Percentiles rank a stretch among this genome's conserved stretches.
Conservation (phyloP, 495 filamentous ascomycete genomes). For the Penicillium steckii region DNA sequence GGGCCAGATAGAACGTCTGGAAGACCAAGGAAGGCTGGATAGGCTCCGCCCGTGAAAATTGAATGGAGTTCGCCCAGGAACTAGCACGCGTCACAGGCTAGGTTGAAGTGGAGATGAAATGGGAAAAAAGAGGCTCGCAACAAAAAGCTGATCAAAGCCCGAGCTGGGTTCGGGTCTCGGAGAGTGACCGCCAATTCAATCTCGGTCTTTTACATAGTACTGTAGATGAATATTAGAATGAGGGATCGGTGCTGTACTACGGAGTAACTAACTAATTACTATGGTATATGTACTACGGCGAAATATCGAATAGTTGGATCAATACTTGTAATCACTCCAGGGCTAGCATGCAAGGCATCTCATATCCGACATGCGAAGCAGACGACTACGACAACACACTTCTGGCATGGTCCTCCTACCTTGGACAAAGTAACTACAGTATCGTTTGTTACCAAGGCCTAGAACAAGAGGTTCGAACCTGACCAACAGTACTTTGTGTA, state of each 20-base stretch:
- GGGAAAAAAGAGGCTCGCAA: conserved; percentile 14
- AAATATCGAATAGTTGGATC: neutral
- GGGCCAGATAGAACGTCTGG: conserved; percentile 24
- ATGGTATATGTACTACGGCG: too few species aligned
- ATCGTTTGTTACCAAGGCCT: neutral
- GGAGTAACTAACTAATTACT: too few species aligned
- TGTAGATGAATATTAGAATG: neutral
- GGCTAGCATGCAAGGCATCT: neutral
- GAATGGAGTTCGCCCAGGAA: conserved; percentile 8
- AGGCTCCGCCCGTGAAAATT: conserved; percentile 10
- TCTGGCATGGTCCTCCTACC: neutral
- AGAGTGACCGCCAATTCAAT: conserved; percentile 15
- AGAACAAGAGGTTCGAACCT: neutral
- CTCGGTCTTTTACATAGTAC: neutral
- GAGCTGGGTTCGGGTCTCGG: conserved; percentile 18
- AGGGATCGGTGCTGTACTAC: neutral
- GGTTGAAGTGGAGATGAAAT: conserved; percentile 7
- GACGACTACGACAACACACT: neutral
- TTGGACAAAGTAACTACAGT: neutral
- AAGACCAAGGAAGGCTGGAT: conserved; percentile 26
- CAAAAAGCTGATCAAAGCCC: conserved; percentile 15
- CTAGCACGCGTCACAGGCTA: conserved; percentile 15
- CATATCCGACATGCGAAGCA: neutral
- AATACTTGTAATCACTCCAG: too few species aligned
- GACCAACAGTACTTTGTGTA: neutral